Evolutionary conservation across 306 rosid genomes (phyloP).

Genomic region (Betula pendula): DNA sequence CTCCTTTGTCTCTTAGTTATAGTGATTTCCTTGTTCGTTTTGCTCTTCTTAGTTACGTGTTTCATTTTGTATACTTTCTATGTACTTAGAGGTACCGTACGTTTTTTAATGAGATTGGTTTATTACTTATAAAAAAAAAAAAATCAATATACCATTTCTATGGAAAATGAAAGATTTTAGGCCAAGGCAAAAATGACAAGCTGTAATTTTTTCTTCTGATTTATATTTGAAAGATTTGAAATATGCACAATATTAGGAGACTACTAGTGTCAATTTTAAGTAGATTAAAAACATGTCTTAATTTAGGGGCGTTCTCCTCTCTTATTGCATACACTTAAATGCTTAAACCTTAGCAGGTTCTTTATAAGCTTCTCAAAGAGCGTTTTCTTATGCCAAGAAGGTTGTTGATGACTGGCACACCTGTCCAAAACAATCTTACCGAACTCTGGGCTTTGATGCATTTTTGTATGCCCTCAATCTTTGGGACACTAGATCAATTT

Average conservation of each 20-base stretch:
- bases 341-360: slow-evolving; percentile 60
- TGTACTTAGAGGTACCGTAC: no score
- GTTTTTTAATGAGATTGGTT: no score
- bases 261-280: background rate
- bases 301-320: background rate
- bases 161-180: background rate
- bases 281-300: background rate
- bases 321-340: slow-evolving; percentile 18
- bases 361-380: slow-evolving; percentile 73
- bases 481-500: slow-evolving; percentile 74
- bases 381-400: slow-evolving; percentile 81
- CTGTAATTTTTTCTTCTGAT: background rate
- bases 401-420: slow-evolving; percentile 94
- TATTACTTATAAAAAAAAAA: no score
- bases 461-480: slow-evolving; percentile 92
- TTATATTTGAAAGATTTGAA: background rate
- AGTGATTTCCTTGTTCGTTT: no score
- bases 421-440: slow-evolving; percentile 83
- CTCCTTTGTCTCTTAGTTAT: no score
- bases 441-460: slow-evolving; percentile 93
- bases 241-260: background rate
- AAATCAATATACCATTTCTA: background rate
- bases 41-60: no score
- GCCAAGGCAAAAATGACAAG: background rate
- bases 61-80: no score